phyloP scores from a whole-genome alignment of 495 filamentous ascomycete genomes.

The Neurospora intermedia region DNA sequence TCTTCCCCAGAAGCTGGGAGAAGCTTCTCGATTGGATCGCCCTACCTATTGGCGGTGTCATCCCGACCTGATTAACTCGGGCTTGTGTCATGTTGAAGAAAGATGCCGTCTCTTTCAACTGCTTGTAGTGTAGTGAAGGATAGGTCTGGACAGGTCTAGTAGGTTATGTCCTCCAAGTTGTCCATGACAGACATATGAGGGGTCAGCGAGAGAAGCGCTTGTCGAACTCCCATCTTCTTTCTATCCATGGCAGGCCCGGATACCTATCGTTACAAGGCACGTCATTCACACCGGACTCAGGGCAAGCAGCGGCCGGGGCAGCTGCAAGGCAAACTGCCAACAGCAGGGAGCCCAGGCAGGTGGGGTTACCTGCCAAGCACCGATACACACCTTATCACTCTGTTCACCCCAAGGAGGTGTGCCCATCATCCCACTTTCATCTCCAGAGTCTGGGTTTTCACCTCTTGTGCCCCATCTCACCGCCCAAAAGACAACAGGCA shows the following conservation, averaged over 20 bases:
- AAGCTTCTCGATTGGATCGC: conserved; percentile 19
- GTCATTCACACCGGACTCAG: not conserved
- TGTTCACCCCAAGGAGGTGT: not conserved
- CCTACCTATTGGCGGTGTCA: not conserved
- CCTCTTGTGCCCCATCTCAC: not conserved
- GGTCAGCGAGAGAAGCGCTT: not conserved
- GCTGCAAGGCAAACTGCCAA: not conserved
- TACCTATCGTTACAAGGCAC: not conserved
- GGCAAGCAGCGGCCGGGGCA: not conserved
- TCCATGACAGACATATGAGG: not conserved
- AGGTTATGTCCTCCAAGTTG: not conserved
- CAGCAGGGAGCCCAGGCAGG: not conserved
- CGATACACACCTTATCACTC: not conserved
- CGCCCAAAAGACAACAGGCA: not conserved
- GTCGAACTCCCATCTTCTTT: not conserved
- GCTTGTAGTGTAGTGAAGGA: not conserved
- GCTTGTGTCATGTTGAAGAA: not conserved
- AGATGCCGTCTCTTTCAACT: not conserved
- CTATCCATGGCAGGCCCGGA: not conserved
- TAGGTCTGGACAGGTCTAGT: not conserved
- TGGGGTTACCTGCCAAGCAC: not conserved
- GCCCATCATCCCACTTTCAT: not conserved
- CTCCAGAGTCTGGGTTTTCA: not conserved
- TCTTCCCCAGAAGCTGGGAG: conserved; percentile 14
- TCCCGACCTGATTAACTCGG: not conserved